Evolutionary conservation across 352 stramenopile genomes (phyloP), one percentile per base, ranked within the genome.

Genomic region (Pythium oligandrum): DNA sequence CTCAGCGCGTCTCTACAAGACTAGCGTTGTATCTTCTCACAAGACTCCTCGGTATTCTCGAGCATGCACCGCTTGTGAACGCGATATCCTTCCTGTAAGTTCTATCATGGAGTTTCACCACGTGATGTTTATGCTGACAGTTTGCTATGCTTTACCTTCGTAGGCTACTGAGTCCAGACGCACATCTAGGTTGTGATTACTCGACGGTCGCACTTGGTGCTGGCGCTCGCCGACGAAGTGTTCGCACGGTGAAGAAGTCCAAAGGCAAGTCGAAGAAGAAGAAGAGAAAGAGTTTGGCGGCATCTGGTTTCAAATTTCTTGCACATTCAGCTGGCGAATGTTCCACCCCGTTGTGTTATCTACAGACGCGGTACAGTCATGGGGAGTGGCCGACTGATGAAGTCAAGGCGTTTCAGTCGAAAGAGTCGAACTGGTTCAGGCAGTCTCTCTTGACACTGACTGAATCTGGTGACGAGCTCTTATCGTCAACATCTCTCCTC

Each of bases 11-110:
- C 9, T 92, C 80, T 4, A 92, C 84, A 30, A 66, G 78, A 9
- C 64, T 95, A 26, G 82, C 80, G 48, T 60, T 93, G 26, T 92
- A 90, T 48, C 59, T 95, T 34, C 70, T 95, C 32, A 88, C 78
- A 40, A 63, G 83, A 43, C 50, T 92, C 40, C 38, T 88, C n/a
- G 78, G 75, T 4, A 86, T 91, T 51, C 60, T 92, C 32, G 77
- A 91, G 54, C 79, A 95, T 55, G 68, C 78, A n/a, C 82, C 84
- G 43, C 71, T 95, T 4, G 71, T 95, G 17, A 92, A 95, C 51
- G 84, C 84, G 2, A 75, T 87, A 26, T 59, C 67, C 0, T 89
- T 90, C 61, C 80, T 95, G 83, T 84, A 70, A 39, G 68, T 63
- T 32, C 4, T 26, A 17, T 26, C 40, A 39, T 56, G 6, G 30